These are phyloP conservation scores for Verruconis gallopava DNA, from an alignment of 2,329 filamentous ascomycete species.

Conservation along the genomic window DNA sequence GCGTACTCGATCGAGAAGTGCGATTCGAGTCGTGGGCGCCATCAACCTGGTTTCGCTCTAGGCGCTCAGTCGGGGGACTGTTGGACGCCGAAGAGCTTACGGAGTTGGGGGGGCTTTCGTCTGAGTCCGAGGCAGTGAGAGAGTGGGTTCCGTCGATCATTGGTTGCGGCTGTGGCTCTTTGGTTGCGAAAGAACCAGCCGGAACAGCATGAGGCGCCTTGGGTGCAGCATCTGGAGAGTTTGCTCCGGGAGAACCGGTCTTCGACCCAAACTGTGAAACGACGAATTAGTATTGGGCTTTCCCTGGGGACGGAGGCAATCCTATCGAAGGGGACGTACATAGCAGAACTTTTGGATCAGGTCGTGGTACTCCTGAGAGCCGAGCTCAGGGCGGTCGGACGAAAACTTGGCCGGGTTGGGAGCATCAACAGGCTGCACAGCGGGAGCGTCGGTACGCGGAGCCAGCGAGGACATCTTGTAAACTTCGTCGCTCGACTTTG, in stretches of 20 bases:
- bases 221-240: not conserved
- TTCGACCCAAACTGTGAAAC: conserved; percentile 9
- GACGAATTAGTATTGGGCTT: conserved; percentile 6
- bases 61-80: conserved; percentile 5
- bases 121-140: not conserved
- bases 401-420: conserved; percentile 41
- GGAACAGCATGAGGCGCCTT: conserved; percentile 1
- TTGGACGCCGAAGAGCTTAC: conserved; percentile 4
- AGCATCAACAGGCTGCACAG: conserved; percentile 25
- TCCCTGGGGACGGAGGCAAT: not conserved
- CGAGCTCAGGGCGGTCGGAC: conserved; percentile 54
- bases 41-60: conserved; percentile 1
- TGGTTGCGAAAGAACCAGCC: not conserved
- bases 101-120: conserved; percentile 2
- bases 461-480: conserved; percentile 22
- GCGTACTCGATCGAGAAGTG: conserved; percentile 4
- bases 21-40: conserved; percentile 5
- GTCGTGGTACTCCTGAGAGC: conserved; percentile 88
- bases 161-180: not conserved
- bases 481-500: conserved; percentile 13
- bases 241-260: not conserved
- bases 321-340: conserved; percentile 56
- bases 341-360: conserved; percentile 99
- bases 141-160: not conserved
- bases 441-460: conserved; percentile 16